phyloP scores from a whole-genome alignment of 306 rosid genomes.

The Casuarina cunninghamiana region DNA sequence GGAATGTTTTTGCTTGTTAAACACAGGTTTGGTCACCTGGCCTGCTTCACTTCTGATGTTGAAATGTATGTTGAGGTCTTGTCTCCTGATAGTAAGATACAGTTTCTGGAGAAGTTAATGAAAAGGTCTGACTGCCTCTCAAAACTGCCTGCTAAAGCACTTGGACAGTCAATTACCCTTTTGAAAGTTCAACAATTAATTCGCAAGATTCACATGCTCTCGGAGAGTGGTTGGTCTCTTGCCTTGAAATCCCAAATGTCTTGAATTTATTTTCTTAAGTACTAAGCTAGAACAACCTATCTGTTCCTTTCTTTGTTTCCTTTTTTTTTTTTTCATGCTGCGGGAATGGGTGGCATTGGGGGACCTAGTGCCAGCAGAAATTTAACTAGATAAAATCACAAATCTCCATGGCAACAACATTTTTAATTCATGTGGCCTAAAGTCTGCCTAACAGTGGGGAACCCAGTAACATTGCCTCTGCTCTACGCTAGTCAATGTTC shows the following conservation, averaged over 20 bases:
- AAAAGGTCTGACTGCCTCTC: conserved; percentile 39
- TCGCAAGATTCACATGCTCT: conserved; percentile 45
- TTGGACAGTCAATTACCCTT: conserved; percentile 73
- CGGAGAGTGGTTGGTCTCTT: conserved; percentile 64
- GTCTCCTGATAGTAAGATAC: conserved; percentile 60
- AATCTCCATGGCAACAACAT: neutral
- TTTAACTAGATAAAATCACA: neutral
- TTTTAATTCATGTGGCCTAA: neutral
- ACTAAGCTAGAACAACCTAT: neutral
- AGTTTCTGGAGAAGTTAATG: conserved; percentile 59
- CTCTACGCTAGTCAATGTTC: neutral
- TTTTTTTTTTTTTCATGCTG: neutral
- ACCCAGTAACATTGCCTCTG: conserved; percentile 6
- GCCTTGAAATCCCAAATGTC: conserved; percentile 3
- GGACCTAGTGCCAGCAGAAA: neutral
- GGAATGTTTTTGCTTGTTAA: conserved; percentile 32
- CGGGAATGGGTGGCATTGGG: neutral
- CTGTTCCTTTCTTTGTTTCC: neutral
- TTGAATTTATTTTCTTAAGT: conserved; percentile 11
- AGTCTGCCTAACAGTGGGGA: neutral
- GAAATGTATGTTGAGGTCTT: conserved; percentile 71
- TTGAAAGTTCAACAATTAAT: conserved; percentile 69
- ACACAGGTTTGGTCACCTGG: conserved; percentile 90
- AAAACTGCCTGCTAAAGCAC: conserved; percentile 50
- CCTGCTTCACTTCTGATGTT: conserved; percentile 78